phyloP scores from a whole-genome alignment of 768 basidiomycete genomes.

The Russula virescens region DNA sequence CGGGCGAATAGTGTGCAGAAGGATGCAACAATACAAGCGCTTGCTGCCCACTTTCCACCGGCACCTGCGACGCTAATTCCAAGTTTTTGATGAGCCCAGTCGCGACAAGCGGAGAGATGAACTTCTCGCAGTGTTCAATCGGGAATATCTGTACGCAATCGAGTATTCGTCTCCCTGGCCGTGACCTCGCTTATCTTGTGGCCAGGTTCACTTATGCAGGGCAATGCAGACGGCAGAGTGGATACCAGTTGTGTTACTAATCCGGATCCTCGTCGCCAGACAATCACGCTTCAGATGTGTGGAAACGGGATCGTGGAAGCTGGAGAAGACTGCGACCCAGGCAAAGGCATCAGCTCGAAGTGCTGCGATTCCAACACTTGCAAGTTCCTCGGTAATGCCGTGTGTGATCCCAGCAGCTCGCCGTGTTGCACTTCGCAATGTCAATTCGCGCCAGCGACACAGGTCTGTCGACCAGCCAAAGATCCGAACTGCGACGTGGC shows the following conservation, averaged over 20 bases:
- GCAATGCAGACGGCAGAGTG: constrained; percentile 37
- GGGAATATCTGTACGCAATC: constrained; percentile 73
- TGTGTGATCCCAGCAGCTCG: constrained; percentile 74
- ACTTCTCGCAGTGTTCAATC: constrained; percentile 72
- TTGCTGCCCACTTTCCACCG: constrained; percentile 67
- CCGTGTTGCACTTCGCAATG: constrained; percentile 71
- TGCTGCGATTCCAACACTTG: constrained; percentile 75
- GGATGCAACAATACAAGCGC: constrained; percentile 45
- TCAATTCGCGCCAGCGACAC: constrained; percentile 57
- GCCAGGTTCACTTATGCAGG: constrained; percentile 61
- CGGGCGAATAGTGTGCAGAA: constrained; percentile 47
- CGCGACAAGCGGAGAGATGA: constrained; percentile 53
- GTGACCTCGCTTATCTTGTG: neutral
- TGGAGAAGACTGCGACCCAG: constrained; percentile 89
- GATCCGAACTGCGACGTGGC: constrained; percentile 63
- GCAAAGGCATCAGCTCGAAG: constrained; percentile 46
- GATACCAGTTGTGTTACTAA: constrained; percentile 60
- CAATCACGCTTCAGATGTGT: constrained; percentile 65
- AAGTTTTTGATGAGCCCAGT: constrained; percentile 83
- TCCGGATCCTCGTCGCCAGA: constrained; percentile 42
- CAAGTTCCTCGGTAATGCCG: constrained; percentile 64
- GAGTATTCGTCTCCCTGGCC: constrained; percentile 3
- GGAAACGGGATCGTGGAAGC: constrained; percentile 78
- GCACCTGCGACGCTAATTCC: constrained; percentile 56
- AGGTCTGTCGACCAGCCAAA: constrained; percentile 64